These are phyloP conservation scores for Phytophthora pistaciae DNA, from an alignment of 352 stramenopile genomes.

Conservation along the genomic window DNA sequence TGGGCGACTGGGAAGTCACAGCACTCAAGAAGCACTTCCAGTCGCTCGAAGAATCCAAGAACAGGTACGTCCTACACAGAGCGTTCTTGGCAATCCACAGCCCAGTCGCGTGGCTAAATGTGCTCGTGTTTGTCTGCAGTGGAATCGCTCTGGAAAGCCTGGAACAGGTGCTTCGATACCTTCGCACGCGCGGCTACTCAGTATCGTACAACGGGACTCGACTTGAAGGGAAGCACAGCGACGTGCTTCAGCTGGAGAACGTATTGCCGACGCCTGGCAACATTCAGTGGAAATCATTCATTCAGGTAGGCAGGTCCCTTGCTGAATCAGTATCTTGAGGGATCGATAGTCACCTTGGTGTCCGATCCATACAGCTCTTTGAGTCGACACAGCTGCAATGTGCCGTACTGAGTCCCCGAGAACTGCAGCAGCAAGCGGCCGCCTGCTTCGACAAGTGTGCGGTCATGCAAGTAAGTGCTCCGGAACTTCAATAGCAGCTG, in stretches of 20 bases:
- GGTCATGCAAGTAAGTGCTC: constrained; percentile 40
- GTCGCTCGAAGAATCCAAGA: constrained; percentile 48
- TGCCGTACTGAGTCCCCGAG: constrained; percentile 29
- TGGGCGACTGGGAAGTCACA: constrained; percentile 65
- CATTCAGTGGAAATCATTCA: constrained; percentile 34
- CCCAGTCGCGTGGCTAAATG: not conserved
- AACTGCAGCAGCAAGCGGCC: constrained; percentile 38
- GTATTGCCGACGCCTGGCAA: constrained; percentile 15
- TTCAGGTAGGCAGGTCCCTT: constrained; percentile 20
- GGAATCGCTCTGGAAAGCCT: constrained; percentile 27
- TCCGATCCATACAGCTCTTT: constrained; percentile 32
- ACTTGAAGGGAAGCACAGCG: constrained; percentile 19
- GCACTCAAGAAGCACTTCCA: constrained; percentile 63
- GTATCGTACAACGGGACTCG: constrained; percentile 24
- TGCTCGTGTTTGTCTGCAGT: constrained; percentile 9
- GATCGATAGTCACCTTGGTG: not conserved
- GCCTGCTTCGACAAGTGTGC: constrained; percentile 47
- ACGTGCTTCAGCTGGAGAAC: constrained; percentile 13
- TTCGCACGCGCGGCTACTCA: constrained; percentile 34
- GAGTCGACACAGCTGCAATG: constrained; percentile 40
- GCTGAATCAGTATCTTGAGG: not conserved
- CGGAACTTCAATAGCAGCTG: not conserved
- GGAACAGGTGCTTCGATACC: constrained; percentile 26
- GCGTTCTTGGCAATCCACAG: not conserved
- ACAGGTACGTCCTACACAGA: constrained; percentile 30